A percentile compares a stretch with the other conserved stretches of the same genome.
phyloP scores from a whole-genome alignment of 2,329 filamentous ascomycete genomes.

The Ramularia collo-cygni region DNA sequence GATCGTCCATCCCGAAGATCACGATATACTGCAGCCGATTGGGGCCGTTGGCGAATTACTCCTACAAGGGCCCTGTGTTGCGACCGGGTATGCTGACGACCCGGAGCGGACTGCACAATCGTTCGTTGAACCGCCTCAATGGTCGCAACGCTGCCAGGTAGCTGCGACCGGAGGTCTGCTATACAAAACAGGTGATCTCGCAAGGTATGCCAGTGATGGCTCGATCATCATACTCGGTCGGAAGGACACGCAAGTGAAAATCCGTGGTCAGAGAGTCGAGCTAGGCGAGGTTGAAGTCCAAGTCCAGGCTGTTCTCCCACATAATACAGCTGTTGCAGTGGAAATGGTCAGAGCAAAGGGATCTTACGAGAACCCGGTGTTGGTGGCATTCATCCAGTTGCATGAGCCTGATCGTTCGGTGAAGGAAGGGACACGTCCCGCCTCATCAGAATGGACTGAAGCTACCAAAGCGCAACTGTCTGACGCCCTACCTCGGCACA shows the following conservation, averaged over 20 bases:
- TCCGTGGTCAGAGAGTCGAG: slow-evolving; percentile 60
- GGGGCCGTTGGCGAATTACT: slow-evolving; percentile 44
- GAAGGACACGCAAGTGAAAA: slow-evolving; percentile 57
- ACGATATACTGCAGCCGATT: slow-evolving; percentile 30
- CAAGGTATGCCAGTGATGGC: slow-evolving; percentile 47
- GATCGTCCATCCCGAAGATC: slow-evolving; percentile 27
- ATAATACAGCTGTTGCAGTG: neutral
- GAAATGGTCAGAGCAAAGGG: neutral
- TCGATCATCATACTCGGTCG: slow-evolving; percentile 52
- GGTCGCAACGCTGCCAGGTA: slow-evolving; percentile 14
- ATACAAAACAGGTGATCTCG: slow-evolving; percentile 52
- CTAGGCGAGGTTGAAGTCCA: slow-evolving; percentile 45
- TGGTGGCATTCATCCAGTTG: neutral
- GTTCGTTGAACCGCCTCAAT: slow-evolving; percentile 29
- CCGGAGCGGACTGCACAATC: slow-evolving; percentile 20
- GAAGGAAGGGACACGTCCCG: neutral
- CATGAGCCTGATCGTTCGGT: neutral
- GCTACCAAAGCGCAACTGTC: slow-evolving; percentile 2
- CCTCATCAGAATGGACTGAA: no score
- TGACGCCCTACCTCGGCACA: slow-evolving; percentile 47
- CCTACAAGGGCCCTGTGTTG: slow-evolving; percentile 41
- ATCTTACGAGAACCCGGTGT: neutral
- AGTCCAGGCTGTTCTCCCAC: neutral
- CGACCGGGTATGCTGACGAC: slow-evolving; percentile 36
- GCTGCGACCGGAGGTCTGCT: slow-evolving; percentile 33